Evolutionary conservation across 139 green algal species (phyloP).

Genomic region (Chlorella sp.): DNA sequence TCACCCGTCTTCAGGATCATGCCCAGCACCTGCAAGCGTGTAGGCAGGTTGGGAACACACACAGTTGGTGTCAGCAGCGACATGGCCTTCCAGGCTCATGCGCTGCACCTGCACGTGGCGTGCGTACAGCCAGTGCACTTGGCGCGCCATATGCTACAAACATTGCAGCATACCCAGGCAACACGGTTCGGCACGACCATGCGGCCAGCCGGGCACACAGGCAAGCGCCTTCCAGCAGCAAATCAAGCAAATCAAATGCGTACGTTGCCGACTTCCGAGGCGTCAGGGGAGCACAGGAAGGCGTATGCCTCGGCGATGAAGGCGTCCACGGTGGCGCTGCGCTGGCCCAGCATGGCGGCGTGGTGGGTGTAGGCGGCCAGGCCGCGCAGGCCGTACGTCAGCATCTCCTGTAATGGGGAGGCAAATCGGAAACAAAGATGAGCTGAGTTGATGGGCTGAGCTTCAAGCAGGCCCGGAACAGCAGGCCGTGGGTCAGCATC

Average conservation of each 20-base stretch:
- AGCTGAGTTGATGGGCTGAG: no score
- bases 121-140: no score
- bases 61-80: neutral
- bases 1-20: constrained; percentile 52
- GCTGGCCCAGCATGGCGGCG: constrained; percentile 56
- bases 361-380: constrained; percentile 69
- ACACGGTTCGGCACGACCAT: neutral
- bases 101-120: no score
- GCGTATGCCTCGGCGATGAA: constrained; percentile 53
- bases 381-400: constrained; percentile 72
- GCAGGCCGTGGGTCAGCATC: no score
- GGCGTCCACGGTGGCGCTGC: constrained; percentile 39
- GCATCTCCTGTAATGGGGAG: no score
- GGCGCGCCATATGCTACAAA: neutral
- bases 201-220: neutral
- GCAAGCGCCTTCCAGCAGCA: no score
- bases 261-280: constrained; percentile 5
- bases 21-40: constrained; percentile 44
- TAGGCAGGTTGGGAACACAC: neutral
- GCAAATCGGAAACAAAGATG: no score
- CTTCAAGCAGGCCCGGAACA: no score
- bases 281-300: constrained; percentile 33
- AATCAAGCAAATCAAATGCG: neutral
- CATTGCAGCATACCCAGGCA: neutral
- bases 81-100: no score